Percentiles rank a stretch among this genome's conserved stretches.
These are phyloP conservation scores for Salisapilia sapeloensis DNA, from an alignment of 352 stramenopile genomes.

Conservation along the genomic window DNA sequence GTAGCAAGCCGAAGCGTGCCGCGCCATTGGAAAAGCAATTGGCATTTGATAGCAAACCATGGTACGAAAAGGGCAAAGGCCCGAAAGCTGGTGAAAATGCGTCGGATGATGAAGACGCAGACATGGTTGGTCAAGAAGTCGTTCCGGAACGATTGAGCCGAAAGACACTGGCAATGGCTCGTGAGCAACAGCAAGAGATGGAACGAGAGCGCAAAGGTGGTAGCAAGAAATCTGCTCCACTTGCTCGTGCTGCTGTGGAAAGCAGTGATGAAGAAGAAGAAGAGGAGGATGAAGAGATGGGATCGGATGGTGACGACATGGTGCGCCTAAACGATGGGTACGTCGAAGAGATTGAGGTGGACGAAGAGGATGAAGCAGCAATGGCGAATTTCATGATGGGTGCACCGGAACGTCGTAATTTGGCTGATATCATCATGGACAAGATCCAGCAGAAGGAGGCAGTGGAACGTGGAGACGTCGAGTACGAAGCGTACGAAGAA, in stretches of 20 bases:
- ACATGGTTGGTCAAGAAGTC: constrained; percentile 40
- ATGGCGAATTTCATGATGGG: constrained; percentile 80
- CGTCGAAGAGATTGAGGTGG: constrained; percentile 81
- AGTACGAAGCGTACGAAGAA: constrained; percentile 19
- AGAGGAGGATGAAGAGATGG: constrained; percentile 77
- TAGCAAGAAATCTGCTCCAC: constrained; percentile 10
- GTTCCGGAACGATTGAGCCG: constrained; percentile 69
- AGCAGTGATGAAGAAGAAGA: constrained; percentile 51
- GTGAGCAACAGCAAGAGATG: constrained; percentile 67
- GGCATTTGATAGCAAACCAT: constrained; percentile 72
- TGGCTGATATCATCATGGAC: constrained; percentile 99
- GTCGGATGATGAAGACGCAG: constrained; percentile 40
- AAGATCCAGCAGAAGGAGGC: constrained; percentile 97
- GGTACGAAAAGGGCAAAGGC: constrained; percentile 51
- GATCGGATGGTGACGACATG: constrained; percentile 73
- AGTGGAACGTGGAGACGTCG: constrained; percentile 61
- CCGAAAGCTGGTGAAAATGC: constrained; percentile 8
- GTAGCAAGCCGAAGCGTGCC: constrained; percentile 67
- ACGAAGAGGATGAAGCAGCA: constrained; percentile 74
- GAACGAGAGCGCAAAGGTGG: constrained; percentile 37
- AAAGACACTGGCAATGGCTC: constrained; percentile 61
- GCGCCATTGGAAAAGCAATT: constrained; percentile 79
- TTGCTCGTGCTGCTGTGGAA: constrained; percentile 12
- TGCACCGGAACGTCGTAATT: constrained; percentile 73
- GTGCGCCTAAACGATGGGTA: constrained; percentile 84